A percentile compares a stretch with the other conserved stretches of the same genome.
Conservation (phyloP, 306 rosid genomes). For the Cyclanthera cordifolia region DNA sequence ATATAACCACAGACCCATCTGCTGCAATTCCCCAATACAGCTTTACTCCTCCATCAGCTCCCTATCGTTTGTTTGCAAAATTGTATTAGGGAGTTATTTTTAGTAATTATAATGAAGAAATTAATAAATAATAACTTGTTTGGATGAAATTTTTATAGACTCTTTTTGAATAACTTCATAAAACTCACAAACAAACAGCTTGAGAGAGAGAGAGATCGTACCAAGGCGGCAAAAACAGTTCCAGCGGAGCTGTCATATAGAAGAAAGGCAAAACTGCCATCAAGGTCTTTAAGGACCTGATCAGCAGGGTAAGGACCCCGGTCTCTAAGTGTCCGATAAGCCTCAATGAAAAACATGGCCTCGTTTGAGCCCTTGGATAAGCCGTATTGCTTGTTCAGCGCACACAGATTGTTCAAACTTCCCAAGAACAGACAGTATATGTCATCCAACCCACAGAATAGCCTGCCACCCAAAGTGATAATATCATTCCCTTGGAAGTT, state of each 20-base stretch:
- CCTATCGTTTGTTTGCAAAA: no score
- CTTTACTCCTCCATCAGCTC: constrained; percentile 89
- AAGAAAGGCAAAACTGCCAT: constrained; percentile 93
- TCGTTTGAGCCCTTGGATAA: constrained; percentile 51
- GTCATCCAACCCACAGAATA: constrained; percentile 81
- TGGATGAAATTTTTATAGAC: no score
- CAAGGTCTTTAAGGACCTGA: constrained; percentile 87
- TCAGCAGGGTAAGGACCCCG: constrained; percentile 97
- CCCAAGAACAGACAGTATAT: constrained; percentile 79
- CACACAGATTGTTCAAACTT: constrained; percentile 54
- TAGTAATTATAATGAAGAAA: no score
- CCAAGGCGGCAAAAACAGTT: constrained; percentile 82
- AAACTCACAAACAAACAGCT: no score
- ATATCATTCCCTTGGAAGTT: background rate
- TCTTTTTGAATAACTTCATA: no score
- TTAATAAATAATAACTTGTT: no score
- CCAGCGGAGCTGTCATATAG: constrained; percentile 85
- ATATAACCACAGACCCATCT: constrained; percentile 91
- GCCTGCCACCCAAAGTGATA: constrained; percentile 24
- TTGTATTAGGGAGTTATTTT: no score
- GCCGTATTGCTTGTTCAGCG: constrained; percentile 66
- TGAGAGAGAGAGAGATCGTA: constrained; percentile 2
- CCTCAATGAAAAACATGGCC: constrained; percentile 87
- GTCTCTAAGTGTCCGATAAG: constrained; percentile 79
- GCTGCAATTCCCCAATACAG: constrained; percentile 92